phyloP scores from a whole-genome alignment of 768 basidiomycete genomes.

The Pilatotrama ljubarskyi region DNA sequence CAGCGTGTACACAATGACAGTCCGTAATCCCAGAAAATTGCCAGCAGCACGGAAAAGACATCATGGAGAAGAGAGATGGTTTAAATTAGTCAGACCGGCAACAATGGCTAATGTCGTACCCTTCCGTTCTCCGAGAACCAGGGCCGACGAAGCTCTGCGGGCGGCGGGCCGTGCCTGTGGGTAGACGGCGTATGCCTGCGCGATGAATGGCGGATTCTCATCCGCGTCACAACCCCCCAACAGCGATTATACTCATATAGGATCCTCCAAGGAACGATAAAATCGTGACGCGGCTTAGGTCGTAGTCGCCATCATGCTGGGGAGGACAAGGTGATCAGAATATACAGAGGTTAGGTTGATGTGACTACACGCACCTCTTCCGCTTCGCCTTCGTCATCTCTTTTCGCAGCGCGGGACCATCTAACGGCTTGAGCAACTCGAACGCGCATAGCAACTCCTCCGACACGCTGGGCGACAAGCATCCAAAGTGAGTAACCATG shows the following conservation, averaged over 20 bases:
- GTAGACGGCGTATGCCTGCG: not conserved
- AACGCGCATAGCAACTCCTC: conserved; percentile 98
- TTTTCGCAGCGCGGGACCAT: conserved; percentile 91
- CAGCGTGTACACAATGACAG: conserved; percentile 29
- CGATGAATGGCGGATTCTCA: not conserved
- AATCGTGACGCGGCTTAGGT: conserved; percentile 24
- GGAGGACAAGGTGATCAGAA: not conserved
- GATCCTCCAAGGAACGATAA: conserved; percentile 11
- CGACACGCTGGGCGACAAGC: conserved; percentile 67
- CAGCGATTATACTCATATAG: conserved; percentile 28
- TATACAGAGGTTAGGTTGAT: not conserved
- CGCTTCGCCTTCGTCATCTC: conserved; percentile 99
- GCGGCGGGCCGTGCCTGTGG: conserved; percentile 4
- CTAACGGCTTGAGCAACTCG: conserved; percentile 93
- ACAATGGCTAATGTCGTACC: conserved; percentile 2
- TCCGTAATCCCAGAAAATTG: conserved; percentile 28
- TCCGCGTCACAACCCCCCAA: conserved; percentile 9
- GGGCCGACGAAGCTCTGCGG: not conserved
- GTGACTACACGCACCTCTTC: conserved; percentile 68
- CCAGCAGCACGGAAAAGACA: conserved; percentile 19
- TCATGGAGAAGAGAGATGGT: conserved; percentile 21
- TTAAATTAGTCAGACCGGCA: conserved; percentile 23
- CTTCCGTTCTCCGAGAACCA: conserved; percentile 3
- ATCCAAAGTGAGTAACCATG: not conserved
- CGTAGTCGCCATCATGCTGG: conserved; percentile 34